phyloP scores from a whole-genome alignment of 257 asterid species.

The Gynochthodes officinalis region DNA sequence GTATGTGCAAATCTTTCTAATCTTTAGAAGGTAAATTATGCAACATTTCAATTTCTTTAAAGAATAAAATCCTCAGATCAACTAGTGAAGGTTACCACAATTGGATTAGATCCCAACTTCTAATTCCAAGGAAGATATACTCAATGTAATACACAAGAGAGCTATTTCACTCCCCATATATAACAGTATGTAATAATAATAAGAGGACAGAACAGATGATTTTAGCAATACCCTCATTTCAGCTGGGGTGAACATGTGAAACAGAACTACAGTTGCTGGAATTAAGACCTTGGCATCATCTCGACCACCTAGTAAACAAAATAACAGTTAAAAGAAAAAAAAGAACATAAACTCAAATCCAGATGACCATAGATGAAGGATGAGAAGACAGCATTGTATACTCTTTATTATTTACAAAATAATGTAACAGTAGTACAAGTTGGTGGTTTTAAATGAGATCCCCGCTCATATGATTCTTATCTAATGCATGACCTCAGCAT shows the following conservation, averaged over 20 bases:
- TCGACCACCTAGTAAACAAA: conserved; percentile 74
- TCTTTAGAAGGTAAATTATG: not conserved
- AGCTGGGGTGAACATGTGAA: conserved; percentile 86
- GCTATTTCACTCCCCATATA: not conserved
- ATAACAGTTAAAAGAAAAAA: conserved; percentile 13
- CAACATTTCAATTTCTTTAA: not conserved
- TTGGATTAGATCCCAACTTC: not conserved
- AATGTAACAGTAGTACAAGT: not conserved
- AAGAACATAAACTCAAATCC: conserved; percentile 11
- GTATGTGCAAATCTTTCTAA: not conserved
- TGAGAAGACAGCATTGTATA: no score
- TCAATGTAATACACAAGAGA: not conserved
- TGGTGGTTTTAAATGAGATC: not conserved
- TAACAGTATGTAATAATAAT: not conserved
- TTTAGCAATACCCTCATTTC: conserved; percentile 67
- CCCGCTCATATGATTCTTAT: not conserved
- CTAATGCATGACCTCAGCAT: not conserved
- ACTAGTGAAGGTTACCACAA: not conserved
- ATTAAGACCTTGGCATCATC: conserved; percentile 77
- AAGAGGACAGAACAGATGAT: conserved; percentile 5
- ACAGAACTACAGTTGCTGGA: conserved; percentile 82
- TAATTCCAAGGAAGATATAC: not conserved
- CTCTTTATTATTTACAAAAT: no score
- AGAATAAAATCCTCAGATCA: not conserved
- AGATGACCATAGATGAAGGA: not conserved